Evolutionary conservation across 768 basidiomycete genomes (phyloP).

Genomic region (Boletus eberwhitei): DNA sequence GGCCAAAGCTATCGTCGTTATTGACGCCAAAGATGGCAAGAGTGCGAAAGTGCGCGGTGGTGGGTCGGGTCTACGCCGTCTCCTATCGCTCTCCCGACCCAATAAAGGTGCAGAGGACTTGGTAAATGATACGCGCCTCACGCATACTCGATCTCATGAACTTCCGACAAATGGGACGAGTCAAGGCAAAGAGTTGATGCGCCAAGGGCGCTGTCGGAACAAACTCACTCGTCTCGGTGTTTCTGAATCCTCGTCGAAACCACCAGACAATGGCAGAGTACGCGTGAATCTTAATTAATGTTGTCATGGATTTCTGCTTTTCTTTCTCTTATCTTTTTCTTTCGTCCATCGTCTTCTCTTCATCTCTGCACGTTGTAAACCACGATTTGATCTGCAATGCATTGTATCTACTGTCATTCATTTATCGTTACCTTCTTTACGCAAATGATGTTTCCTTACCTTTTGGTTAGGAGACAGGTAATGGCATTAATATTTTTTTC

Average conservation of each 20-base stretch:
- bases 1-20: constrained; percentile 61
- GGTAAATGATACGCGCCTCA: constrained; percentile 22
- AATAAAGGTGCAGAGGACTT: constrained; percentile 31
- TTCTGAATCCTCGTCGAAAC: constrained; percentile 28
- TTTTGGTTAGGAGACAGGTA: constrained; percentile 5
- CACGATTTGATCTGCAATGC: constrained; percentile 23
- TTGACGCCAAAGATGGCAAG: constrained; percentile 53
- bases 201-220: constrained; percentile 29
- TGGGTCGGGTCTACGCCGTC: constrained; percentile 31
- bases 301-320: constrained; percentile 9
- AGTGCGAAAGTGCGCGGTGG: constrained; percentile 22
- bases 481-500: background rate
- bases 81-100: constrained; percentile 32
- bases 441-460: background rate
- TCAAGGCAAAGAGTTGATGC: constrained; percentile 21
- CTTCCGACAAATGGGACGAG: constrained; percentile 13
- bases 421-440: constrained; percentile 9
- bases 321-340: background rate
- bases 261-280: constrained; percentile 34
- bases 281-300: constrained; percentile 35
- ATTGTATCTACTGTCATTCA: constrained; percentile 14
- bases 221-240: constrained; percentile 27
- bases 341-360: constrained; percentile 6
- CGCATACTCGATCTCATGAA: constrained; percentile 28
- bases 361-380: constrained; percentile 28